Evolutionary conservation across 331 rosid genomes (phyloP).

Genomic region (Prunus yedoensis): DNA sequence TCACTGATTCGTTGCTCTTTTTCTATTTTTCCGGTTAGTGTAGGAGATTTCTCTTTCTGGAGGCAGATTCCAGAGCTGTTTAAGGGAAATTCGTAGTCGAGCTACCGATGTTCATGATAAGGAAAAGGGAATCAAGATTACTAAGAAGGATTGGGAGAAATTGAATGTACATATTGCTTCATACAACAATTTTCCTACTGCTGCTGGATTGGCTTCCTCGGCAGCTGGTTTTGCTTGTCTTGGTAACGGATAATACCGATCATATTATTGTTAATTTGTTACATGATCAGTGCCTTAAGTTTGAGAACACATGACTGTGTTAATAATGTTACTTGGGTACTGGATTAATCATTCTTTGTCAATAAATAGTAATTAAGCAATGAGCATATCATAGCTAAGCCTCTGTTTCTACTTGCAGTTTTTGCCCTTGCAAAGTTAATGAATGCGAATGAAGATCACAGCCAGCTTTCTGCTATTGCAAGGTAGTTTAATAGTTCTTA

Average conservation of each 20-base stretch:
- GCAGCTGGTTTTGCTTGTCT: conserved; percentile 97
- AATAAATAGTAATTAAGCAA: background rate
- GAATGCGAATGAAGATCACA: conserved; percentile 88
- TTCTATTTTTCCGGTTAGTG: conserved; percentile 55
- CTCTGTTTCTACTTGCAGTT: conserved; percentile 50
- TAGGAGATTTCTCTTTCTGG: conserved; percentile 97
- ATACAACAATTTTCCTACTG: conserved; percentile 94
- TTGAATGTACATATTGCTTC: conserved; percentile 83
- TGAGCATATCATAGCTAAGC: background rate
- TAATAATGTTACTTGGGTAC: background rate
- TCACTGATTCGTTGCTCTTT: conserved; percentile 34
- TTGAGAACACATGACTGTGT: background rate
- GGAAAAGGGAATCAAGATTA: conserved; percentile 73
- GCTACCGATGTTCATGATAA: conserved; percentile 78
- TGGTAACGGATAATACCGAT: conserved; percentile 43
- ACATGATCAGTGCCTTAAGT: background rate
- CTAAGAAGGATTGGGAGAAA: conserved; percentile 76
- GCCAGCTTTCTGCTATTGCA: conserved; percentile 94
- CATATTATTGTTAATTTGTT: background rate
- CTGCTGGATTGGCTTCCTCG: conserved; percentile 97
- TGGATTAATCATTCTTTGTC: background rate
- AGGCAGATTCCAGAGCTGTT: conserved; percentile 82
- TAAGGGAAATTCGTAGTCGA: conserved; percentile 81
- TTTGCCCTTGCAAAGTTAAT: conserved; percentile 87
- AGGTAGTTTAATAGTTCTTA: conserved; percentile 47